Conservation (phyloP, 768 basidiomycete species). For the Amanita jacksonii region DNA sequence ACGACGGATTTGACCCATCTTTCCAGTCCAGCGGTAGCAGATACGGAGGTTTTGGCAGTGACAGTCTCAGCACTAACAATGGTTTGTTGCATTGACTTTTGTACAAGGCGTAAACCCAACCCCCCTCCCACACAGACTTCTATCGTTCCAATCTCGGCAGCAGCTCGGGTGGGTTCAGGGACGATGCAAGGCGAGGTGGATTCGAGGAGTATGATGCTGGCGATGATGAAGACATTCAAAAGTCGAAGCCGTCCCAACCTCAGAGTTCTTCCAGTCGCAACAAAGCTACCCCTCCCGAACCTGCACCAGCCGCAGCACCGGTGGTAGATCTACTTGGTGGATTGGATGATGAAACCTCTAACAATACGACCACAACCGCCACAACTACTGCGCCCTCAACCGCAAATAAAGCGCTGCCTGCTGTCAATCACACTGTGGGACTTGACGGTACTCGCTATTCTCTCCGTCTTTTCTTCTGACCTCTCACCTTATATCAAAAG, state of each 20-base stretch:
- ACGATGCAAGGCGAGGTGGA: slow-evolving; percentile 38
- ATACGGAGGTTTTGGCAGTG: slow-evolving; percentile 39
- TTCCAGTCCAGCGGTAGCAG: slow-evolving; percentile 35
- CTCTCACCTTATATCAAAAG: slow-evolving; percentile 24
- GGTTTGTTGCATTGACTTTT: slow-evolving; percentile 14
- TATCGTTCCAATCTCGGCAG: slow-evolving; percentile 22
- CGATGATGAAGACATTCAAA: slow-evolving; percentile 57
- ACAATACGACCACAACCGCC: slow-evolving; percentile 17
- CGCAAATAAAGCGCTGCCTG: slow-evolving; percentile 48
- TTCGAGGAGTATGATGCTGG: slow-evolving; percentile 98
- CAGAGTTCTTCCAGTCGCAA: slow-evolving; percentile 20
- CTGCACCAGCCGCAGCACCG: slow-evolving; percentile 31
- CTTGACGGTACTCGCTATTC: slow-evolving; percentile 31
- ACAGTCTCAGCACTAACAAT: slow-evolving; percentile 23
- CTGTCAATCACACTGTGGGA: slow-evolving; percentile 25
- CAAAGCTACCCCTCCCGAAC: slow-evolving; percentile 24
- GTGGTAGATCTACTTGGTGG: slow-evolving; percentile 70
- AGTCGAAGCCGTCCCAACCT: slow-evolving; percentile 22
- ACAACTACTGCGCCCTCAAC: slow-evolving; percentile 23
- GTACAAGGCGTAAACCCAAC: slow-evolving; percentile 7
- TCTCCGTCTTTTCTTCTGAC: neutral
- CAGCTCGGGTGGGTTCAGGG: slow-evolving; percentile 43
- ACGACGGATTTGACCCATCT: slow-evolving; percentile 53
- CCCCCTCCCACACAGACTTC: slow-evolving; percentile 13
- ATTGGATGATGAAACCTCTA: slow-evolving; percentile 61